These are phyloP conservation scores for Infundibulicybe gibba DNA, from an alignment of 768 basidiomycete species.

Conservation along the genomic window DNA sequence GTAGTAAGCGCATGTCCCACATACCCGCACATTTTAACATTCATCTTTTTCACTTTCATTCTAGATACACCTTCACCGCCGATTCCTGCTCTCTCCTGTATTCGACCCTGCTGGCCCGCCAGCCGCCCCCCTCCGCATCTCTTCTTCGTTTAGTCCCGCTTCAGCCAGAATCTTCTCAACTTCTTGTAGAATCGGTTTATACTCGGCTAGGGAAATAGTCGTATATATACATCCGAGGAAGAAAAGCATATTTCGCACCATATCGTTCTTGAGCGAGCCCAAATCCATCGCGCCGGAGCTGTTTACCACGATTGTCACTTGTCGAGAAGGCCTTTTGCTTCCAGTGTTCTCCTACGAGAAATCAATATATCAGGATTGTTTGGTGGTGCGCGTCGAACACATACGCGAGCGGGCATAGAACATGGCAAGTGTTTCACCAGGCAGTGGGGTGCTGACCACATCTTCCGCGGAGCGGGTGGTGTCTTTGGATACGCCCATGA, in stretches of 20 bases:
- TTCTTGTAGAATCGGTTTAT: constrained; percentile 80
- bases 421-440: constrained; percentile 78
- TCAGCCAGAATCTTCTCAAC: constrained; percentile 81
- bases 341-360: constrained; percentile 71
- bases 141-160: constrained; percentile 82
- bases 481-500: constrained; percentile 64
- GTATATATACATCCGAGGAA: neutral
- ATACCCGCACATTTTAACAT: too few relatives aligned
- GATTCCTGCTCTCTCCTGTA: constrained; percentile 49
- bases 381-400: constrained; percentile 17
- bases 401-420: constrained; percentile 81
- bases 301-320: constrained; percentile 71
- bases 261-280: constrained; percentile 71
- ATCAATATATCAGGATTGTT: neutral
- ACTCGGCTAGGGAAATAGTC: constrained; percentile 43
- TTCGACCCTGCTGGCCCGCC: constrained; percentile 32
- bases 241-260: constrained; percentile 28
- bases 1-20: too few relatives aligned
- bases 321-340: constrained; percentile 56
- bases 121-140: constrained; percentile 60
- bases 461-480: constrained; percentile 64
- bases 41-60: too few relatives aligned
- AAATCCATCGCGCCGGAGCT: constrained; percentile 76
- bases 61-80: constrained; percentile 15
- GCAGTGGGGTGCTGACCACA: constrained; percentile 71